These are phyloP conservation scores for Nicotiana paniculata DNA, from an alignment of 257 asterid species.

Conservation along the genomic window DNA sequence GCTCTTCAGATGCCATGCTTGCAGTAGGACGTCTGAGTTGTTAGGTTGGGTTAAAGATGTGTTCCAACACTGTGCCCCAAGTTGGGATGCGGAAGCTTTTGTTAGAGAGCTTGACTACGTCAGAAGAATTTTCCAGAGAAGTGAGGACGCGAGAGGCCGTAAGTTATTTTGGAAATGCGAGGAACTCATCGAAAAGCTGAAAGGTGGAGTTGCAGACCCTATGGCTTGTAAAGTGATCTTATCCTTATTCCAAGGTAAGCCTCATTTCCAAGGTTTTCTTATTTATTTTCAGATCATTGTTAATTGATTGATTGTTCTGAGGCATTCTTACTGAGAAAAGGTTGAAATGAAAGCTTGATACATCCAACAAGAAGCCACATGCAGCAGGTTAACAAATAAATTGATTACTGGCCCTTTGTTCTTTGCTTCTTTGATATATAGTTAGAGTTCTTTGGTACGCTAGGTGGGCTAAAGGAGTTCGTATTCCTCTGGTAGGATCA, in stretches of 20 bases:
- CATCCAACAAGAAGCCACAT: background rate
- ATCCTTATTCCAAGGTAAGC: constrained; percentile 77
- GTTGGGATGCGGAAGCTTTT: constrained; percentile 86
- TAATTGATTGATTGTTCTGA: background rate
- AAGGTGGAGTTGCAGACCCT: constrained; percentile 61
- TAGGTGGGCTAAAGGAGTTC: background rate
- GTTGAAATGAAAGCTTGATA: background rate
- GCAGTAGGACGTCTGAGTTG: constrained; percentile 78
- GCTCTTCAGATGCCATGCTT: constrained; percentile 86
- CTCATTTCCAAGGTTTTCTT: background rate
- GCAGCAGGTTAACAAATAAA: background rate
- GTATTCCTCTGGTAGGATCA: background rate
- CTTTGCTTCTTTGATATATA: background rate
- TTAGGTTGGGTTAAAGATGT: constrained; percentile 97
- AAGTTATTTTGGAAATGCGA: constrained; percentile 77
- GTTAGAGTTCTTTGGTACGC: background rate
- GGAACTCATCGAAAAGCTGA: constrained; percentile 71
- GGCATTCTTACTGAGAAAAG: background rate
- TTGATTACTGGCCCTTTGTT: background rate
- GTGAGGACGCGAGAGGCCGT: constrained; percentile 76
- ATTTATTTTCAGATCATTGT: background rate
- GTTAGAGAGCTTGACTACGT: constrained; percentile 84
- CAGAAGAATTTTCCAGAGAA: constrained; percentile 76
- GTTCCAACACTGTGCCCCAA: constrained; percentile 88
- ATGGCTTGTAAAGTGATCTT: constrained; percentile 56